Evolutionary conservation across 2,329 filamentous ascomycete genomes (phyloP), one percentile per base, ranked within the genome.

Genomic region (Sclerotinia nivalis): DNA sequence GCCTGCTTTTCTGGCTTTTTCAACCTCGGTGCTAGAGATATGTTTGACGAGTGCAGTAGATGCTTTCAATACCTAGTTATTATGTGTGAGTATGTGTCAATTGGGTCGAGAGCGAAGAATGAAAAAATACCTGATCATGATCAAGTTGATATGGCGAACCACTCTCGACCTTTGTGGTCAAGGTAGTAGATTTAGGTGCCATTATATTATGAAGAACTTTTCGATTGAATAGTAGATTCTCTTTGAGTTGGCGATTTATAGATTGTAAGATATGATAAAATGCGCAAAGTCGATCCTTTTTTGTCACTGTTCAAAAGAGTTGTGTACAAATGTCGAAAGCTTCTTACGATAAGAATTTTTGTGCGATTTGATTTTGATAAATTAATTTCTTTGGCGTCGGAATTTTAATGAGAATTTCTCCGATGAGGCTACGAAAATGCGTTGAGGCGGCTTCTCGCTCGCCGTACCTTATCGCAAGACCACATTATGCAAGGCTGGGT

Each of bases 41-140:
- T 89, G 86, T 59, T 83, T 82, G 70, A 90, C 80, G 28, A 90
- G 84, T 43, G 88, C 87, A 77, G 86, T 88, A 73, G 87, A 88
- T 49, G 88, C 88, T 78, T 88, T 89, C 71, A 89, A 79, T 45
- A 84, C 86, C 87, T 89, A 60, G 40, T 40, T 50, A 25, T 7
- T 0, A 68, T 37, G 2, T 66, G 50, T 75, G 60, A 72, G 70
- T 54, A 70, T 68, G 22, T 31, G 45, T 49, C 40, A 69, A 52
- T 58, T 25, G 20, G 50, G 22, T 31, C 22, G 37, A 47, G 37
- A 25, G 5, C 56, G 47, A n/a, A 31, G 31, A 54, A 65, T 22
- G 9, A 47, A 58, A 70, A 72, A 68, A 56, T 71, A 79, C 78
- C 74, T 79, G 78, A 20, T 75, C 75, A n/a, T 69, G 64, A 72